Evolutionary conservation across 331 rosid species (phyloP).

Genomic region (Quercus tomentella): DNA sequence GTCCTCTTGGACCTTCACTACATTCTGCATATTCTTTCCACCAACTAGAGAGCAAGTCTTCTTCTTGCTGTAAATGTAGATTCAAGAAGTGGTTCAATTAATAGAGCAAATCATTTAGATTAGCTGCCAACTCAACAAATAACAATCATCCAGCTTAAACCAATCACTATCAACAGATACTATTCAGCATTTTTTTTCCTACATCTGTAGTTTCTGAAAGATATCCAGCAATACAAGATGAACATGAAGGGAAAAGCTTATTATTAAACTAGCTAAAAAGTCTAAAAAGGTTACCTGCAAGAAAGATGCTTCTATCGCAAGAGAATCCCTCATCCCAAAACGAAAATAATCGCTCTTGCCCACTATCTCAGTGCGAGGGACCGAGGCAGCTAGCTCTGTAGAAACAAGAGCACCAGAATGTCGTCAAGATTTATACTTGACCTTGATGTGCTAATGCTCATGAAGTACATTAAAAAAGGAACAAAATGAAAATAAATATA

Average conservation of each 20-base stretch:
- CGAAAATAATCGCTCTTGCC: conserved; percentile 92
- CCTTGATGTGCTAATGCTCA: not conserved
- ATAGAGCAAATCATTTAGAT: not conserved
- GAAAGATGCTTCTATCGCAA: conserved; percentile 89
- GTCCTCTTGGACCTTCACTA: conserved; percentile 79
- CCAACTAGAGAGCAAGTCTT: conserved; percentile 85
- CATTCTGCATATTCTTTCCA: conserved; percentile 99
- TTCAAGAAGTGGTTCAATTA: not conserved
- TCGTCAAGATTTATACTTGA: not conserved
- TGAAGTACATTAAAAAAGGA: not conserved
- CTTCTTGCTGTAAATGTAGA: conserved; percentile 59
- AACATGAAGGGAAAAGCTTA: conserved; percentile 3
- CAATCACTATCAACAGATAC: not conserved
- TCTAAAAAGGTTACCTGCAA: conserved; percentile 62
- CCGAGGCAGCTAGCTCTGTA: conserved; percentile 79
- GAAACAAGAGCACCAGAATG: conserved; percentile 14
- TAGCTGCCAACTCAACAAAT: not conserved
- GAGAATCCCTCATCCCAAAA: conserved; percentile 95
- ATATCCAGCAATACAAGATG: not conserved
- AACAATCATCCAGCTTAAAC: not conserved
- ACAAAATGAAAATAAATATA: not conserved
- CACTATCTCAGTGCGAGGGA: conserved; percentile 75
- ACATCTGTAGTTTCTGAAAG: not conserved
- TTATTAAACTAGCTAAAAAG: conserved; percentile 11
- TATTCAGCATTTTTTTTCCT: not conserved